These are phyloP conservation scores for Melianthus villosus DNA, from an alignment of 441 rosid species.

Conservation along the genomic window DNA sequence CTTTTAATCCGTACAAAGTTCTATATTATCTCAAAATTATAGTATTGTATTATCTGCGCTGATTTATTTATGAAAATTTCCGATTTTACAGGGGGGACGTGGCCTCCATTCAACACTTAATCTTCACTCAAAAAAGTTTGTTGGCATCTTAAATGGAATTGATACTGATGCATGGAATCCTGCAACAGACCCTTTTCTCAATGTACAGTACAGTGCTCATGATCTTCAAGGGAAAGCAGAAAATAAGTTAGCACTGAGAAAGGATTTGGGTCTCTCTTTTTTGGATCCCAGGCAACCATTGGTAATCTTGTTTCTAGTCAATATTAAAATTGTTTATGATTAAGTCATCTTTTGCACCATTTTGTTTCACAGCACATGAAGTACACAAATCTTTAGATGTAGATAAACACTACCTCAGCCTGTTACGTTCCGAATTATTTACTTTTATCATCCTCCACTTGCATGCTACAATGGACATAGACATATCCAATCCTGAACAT, in stretches of 20 bases:
- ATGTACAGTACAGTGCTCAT: constrained; percentile 57
- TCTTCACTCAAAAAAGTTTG: constrained; percentile 66
- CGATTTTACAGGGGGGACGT: constrained; percentile 68
- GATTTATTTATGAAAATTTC: constrained; percentile 5
- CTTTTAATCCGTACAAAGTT: neutral
- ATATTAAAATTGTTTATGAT: no score
- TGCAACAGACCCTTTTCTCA: constrained; percentile 48
- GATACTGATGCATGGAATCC: constrained; percentile 94
- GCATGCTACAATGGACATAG: no score
- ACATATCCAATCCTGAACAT: no score
- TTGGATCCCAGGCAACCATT: constrained; percentile 42
- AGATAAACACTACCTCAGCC: no score
- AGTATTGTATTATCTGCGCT: neutral
- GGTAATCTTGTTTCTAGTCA: constrained; percentile 33
- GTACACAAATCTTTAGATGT: no score
- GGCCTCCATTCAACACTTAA: constrained; percentile 81
- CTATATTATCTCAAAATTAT: neutral
- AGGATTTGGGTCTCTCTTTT: constrained; percentile 61
- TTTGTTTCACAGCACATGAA: no score
- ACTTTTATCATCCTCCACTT: no score
- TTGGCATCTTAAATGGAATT: constrained; percentile 82
- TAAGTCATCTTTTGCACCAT: no score
- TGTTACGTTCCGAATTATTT: no score
- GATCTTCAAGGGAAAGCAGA: constrained; percentile 79
- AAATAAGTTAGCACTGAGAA: constrained; percentile 51